Evolutionary conservation across 129 eudicot species (phyloP).

Genomic region (Artemisia argyi): DNA sequence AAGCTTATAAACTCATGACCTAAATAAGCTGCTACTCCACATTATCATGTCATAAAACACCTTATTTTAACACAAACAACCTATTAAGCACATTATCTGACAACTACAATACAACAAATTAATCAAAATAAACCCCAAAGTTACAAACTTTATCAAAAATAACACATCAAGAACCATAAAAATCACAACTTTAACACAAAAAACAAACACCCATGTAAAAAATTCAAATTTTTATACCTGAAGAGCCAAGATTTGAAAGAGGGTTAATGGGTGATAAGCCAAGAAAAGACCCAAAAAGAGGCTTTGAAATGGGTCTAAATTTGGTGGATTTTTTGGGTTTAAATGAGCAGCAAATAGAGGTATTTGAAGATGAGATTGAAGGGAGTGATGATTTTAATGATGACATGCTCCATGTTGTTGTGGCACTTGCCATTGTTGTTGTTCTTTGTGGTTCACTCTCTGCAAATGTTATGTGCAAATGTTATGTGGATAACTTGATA

Average conservation of each 20-base stretch:
- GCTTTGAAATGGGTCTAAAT: conserved; percentile 35
- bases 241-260: conserved; percentile 49
- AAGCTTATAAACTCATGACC: not conserved
- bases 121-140: not conserved
- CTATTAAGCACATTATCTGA: not conserved
- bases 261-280: conserved; percentile 63
- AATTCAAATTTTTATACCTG: conserved; percentile 40
- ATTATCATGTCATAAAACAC: not conserved
- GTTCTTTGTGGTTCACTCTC: conserved; percentile 15
- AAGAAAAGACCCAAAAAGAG: conserved; percentile 48
- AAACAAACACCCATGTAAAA: not conserved
- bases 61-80: not conserved
- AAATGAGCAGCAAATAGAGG: conserved; percentile 38
- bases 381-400: conserved; percentile 69
- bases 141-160: not conserved
- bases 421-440: conserved; percentile 50
- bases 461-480: conserved; percentile 15
- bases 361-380: conserved; percentile 25
- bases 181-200: not conserved
- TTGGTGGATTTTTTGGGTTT: conserved; percentile 36
- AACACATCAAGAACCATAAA: conserved; percentile 6
- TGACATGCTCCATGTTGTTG: conserved; percentile 72
- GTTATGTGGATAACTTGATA: conserved; percentile 25
- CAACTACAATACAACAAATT: not conserved
- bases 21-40: not conserved